These are phyloP conservation scores for Cudoniella acicularis DNA, from an alignment of 495 filamentous ascomycete genomes.

Conservation along the genomic window DNA sequence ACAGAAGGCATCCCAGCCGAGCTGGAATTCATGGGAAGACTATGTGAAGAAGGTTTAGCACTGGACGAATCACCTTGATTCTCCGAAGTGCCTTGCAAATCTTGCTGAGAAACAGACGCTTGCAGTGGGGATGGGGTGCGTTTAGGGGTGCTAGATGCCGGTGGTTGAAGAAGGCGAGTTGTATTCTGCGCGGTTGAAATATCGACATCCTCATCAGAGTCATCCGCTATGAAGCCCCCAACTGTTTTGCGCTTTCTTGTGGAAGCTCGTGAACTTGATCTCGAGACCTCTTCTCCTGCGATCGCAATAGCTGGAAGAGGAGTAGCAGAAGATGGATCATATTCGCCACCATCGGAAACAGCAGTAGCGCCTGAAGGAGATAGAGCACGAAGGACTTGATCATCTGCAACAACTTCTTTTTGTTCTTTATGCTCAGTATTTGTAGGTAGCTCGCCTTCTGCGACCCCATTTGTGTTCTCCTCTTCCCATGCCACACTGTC, in stretches of 20 bases:
- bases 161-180: constrained; percentile 9
- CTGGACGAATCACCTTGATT: constrained; percentile 50
- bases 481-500: constrained; percentile 53
- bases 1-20: constrained; percentile 33
- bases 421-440: constrained; percentile 50
- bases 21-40: constrained; percentile 42
- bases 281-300: constrained; percentile 38
- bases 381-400: constrained; percentile 38
- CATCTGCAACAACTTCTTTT: constrained; percentile 38
- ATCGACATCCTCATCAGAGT: constrained; percentile 56
- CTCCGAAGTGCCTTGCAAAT: constrained; percentile 45
- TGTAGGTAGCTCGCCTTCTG: constrained; percentile 43
- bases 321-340: constrained; percentile 38
- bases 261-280: constrained; percentile 32
- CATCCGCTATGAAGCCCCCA: constrained; percentile 78
- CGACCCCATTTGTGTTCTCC: constrained; percentile 33
- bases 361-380: constrained; percentile 36
- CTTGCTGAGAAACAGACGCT: constrained; percentile 19
- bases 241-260: constrained; percentile 63
- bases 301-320: constrained; percentile 16
- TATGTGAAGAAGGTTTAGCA: constrained; percentile 43
- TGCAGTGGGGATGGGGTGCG: constrained; percentile 26
- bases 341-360: constrained; percentile 44
- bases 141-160: constrained; percentile 14
- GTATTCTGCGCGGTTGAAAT: constrained; percentile 11